A percentile compares a stretch with the other conserved stretches of the same genome.
Conservation (phyloP, 179 eudicot species). For the Camellia oleifera region DNA sequence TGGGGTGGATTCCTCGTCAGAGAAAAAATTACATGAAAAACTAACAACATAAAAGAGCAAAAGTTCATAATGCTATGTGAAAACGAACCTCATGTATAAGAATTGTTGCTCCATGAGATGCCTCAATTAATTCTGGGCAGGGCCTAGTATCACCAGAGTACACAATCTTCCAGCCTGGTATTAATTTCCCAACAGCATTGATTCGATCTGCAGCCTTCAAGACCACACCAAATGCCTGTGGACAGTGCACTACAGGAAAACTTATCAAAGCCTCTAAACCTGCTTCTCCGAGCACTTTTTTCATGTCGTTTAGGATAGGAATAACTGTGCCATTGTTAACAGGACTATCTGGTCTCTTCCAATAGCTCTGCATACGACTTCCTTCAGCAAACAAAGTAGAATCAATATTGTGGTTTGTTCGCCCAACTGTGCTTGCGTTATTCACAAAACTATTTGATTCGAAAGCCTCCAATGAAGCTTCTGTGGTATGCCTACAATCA, state of each 20-base stretch:
- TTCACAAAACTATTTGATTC: slow-evolving; percentile 23
- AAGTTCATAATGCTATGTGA: not conserved
- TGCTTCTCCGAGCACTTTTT: slow-evolving; percentile 56
- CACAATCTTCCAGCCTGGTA: slow-evolving; percentile 94
- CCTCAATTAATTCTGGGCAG: slow-evolving; percentile 61
- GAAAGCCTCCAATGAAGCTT: slow-evolving; percentile 53
- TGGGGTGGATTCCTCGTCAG: too few species aligned
- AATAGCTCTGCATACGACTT: slow-evolving; percentile 69
- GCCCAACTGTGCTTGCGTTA: not conserved
- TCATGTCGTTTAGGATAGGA: slow-evolving; percentile 42
- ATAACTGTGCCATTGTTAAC: slow-evolving; percentile 31
- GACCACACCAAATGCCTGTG: slow-evolving; percentile 77
- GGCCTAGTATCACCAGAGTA: slow-evolving; percentile 98
- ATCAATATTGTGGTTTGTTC: slow-evolving; percentile 21
- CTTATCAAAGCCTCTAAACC: slow-evolving; percentile 69
- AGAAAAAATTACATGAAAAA: not conserved
- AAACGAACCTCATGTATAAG: slow-evolving; percentile 84
- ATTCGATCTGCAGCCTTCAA: slow-evolving; percentile 62
- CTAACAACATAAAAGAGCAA: not conserved
- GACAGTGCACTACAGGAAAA: slow-evolving; percentile 90
- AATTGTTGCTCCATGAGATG: slow-evolving; percentile 81
- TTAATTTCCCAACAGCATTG: slow-evolving; percentile 43
- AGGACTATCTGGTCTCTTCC: slow-evolving; percentile 59
- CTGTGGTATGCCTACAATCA: slow-evolving; percentile 78
- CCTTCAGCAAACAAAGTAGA: slow-evolving; percentile 63